Base-by-base conservation (phyloP, 192 early-diverging fungal species). In the Fimicolochytrium jonesii region DNA sequence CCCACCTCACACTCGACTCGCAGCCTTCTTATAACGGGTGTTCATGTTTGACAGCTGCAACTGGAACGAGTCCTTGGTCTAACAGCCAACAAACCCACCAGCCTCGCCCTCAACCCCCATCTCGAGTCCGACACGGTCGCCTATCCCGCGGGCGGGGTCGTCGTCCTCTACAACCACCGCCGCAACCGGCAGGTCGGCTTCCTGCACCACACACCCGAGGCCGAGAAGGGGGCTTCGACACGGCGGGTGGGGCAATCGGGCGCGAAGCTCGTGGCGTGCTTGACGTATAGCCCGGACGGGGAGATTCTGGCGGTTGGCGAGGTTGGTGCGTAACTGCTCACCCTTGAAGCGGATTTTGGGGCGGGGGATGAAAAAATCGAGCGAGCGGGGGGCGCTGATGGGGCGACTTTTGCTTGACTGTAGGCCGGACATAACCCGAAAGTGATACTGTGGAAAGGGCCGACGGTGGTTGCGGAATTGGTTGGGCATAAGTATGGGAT, bases 401-500 rank as follows among this genome's bases (percentile, higher is more conserved):
- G n/a, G n/a, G n/a, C n/a, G n/a, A n/a, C n/a, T n/a, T n/a, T n/a
- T n/a, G n/a, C n/a, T n/a, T n/a, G n/a, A n/a, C n/a, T n/a, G n/a
- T 48, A 90, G 88, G 67, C 78, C 31, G 90, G 90, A 6, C 90
- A 92, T 76, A 83, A 90, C 54, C 91, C 91, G 11, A 61, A 84
- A 49, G 86, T 92, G 5, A 33, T 88, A 11, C 80, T 92, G 43
- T 92, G 85, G 86, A 75, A 89, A 42, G 70, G 75, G 15, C 56
- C 68, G 41, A 71, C 62, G 13, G 57, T 91, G 0, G 62, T 89
- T 0, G 73, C 78, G 15, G 84, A 88, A 58, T 68, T 88, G 17
- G 72, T 77, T 33, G 87, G 87, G 2, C 91, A 92, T 72, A 90
- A 89, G 54, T 91, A 87, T 70, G 91, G 90, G 9, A 73, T 92